Percentiles rank a stretch among this genome's conserved stretches.
Evolutionary conservation across 306 rosid genomes (phyloP).

Genomic region (Herpetospermum pedunculosum): DNA sequence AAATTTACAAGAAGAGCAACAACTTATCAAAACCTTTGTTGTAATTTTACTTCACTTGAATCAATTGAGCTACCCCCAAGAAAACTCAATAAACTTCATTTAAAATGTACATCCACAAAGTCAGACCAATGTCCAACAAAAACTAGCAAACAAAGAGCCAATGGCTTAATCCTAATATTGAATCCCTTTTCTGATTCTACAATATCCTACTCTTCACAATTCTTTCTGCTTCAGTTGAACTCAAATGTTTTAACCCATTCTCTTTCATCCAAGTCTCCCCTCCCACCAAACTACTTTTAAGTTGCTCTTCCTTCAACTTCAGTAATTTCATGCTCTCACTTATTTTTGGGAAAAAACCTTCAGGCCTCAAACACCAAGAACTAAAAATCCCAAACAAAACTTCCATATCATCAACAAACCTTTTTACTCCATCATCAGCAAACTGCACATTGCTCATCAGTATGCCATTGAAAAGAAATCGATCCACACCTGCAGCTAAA

Average conservation of each 20-base stretch:
- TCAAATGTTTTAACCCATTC: slow-evolving; percentile 45
- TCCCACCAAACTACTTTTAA: slow-evolving; percentile 32
- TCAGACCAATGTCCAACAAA: neutral
- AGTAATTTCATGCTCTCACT: slow-evolving; percentile 65
- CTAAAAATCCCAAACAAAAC: slow-evolving; percentile 74
- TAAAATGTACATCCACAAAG: neutral
- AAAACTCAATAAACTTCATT: neutral
- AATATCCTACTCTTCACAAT: slow-evolving; percentile 47
- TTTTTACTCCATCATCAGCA: slow-evolving; percentile 48
- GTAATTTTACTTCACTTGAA: neutral
- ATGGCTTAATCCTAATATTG: neutral
- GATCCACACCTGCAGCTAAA: slow-evolving; percentile 69
- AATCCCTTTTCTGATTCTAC: neutral
- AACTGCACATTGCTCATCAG: slow-evolving; percentile 56
- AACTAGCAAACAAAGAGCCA: neutral
- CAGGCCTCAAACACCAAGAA: slow-evolving; percentile 81
- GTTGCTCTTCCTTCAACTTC: slow-evolving; percentile 44
- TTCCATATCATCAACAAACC: slow-evolving; percentile 53
- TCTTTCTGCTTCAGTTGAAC: slow-evolving; percentile 47
- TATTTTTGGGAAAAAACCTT: slow-evolving; percentile 68
- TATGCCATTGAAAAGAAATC: slow-evolving; percentile 38
- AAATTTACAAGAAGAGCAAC: neutral
- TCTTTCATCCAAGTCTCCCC: slow-evolving; percentile 64
- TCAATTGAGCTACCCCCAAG: neutral
- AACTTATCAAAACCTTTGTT: neutral